Evolutionary conservation across 352 stramenopile species (phyloP).

Genomic region (Pythium dissimile): DNA sequence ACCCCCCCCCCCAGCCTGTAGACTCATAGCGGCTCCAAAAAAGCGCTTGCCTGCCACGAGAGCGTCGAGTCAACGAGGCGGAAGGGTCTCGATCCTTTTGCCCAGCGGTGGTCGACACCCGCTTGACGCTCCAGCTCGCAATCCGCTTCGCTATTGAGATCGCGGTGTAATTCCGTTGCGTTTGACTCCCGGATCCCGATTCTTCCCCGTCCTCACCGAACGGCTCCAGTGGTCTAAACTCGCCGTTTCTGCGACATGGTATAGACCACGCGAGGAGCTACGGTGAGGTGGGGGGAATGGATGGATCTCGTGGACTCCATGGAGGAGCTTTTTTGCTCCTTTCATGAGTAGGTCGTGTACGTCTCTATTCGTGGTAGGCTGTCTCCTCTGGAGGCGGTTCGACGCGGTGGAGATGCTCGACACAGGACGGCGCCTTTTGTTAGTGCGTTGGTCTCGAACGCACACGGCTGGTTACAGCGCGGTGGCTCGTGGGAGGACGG

Average conservation of each 20-base stretch:
- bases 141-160: constrained; percentile 66
- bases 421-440: not conserved
- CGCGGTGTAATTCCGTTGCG: constrained; percentile 34
- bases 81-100: not conserved
- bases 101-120: constrained; percentile 8
- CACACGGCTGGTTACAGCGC: not conserved
- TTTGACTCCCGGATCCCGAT: constrained; percentile 2
- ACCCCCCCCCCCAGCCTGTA: not conserved
- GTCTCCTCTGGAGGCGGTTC: not conserved
- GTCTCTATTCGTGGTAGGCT: not conserved
- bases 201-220: not conserved
- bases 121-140: constrained; percentile 76
- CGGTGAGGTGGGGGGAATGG: not conserved
- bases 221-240: not conserved
- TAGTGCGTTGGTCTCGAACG: not conserved
- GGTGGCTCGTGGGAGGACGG: not conserved
- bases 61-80: constrained; percentile 26
- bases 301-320: not conserved
- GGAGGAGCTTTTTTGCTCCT: not conserved
- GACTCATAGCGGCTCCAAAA: constrained; percentile 38
- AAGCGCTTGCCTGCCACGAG: constrained; percentile 87
- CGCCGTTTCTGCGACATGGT: not conserved
- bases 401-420: too few species aligned
- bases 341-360: not conserved
- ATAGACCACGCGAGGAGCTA: not conserved